phyloP scores from a whole-genome alignment of 371 early-diverging fungal species.

The Mucor piriformis region DNA sequence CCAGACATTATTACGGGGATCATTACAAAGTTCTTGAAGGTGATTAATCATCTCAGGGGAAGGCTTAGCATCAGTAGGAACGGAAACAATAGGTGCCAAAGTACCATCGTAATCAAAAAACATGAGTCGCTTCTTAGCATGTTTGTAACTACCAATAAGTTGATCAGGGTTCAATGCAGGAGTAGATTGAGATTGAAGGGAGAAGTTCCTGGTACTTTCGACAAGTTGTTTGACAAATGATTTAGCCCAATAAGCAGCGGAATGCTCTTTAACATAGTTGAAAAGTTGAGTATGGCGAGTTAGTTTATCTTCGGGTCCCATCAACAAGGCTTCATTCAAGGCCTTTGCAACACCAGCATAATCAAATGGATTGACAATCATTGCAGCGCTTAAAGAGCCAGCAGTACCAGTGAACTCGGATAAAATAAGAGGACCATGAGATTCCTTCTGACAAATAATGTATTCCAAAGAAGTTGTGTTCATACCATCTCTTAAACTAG shows the following conservation, averaged over 20 bases:
- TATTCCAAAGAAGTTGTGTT: slow-evolving; percentile 98
- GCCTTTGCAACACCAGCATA: slow-evolving; percentile 88
- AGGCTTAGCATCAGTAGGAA: slow-evolving; percentile 75
- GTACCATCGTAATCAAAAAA: slow-evolving; percentile 93
- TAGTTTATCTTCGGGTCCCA: slow-evolving; percentile 80
- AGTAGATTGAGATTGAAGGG: slow-evolving; percentile 61
- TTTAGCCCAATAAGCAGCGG: slow-evolving; percentile 90
- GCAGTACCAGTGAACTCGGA: slow-evolving; percentile 98
- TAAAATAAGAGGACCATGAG: slow-evolving; percentile 89
- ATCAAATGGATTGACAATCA: slow-evolving; percentile 97
- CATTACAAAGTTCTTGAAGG: slow-evolving; percentile 62
- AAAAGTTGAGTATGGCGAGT: slow-evolving; percentile 81
- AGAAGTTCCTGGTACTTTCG: slow-evolving; percentile 25
- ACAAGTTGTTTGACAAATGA: slow-evolving; percentile 71
- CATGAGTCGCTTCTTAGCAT: slow-evolving; percentile 66
- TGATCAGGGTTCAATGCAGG: slow-evolving; percentile 59
- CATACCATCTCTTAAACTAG: slow-evolving; percentile 98
- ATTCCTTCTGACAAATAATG: slow-evolving; percentile 93
- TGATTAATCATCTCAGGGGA: slow-evolving; percentile 66
- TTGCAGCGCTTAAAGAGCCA: slow-evolving; percentile 83
- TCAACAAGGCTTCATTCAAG: slow-evolving; percentile 82
- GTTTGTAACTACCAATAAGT: slow-evolving; percentile 48
- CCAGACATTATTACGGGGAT: slow-evolving; percentile 86
- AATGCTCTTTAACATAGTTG: slow-evolving; percentile 82
- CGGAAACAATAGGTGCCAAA: slow-evolving; percentile 76